phyloP scores from a whole-genome alignment of 208 protist species.

The Spongospora subterranea region DNA sequence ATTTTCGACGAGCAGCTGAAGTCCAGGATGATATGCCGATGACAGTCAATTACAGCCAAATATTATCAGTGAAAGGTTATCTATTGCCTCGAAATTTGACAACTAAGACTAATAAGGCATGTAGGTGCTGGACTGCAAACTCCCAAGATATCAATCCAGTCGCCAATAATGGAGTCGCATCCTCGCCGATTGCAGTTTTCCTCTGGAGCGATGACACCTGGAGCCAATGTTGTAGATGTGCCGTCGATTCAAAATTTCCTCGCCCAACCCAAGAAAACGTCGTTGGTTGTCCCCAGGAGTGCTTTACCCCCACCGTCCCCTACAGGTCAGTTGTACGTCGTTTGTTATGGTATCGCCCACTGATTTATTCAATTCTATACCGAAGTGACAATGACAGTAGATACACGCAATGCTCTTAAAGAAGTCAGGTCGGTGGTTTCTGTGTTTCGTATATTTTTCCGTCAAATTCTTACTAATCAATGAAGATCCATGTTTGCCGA shows the following conservation, averaged over 20 bases:
- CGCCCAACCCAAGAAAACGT: not conserved
- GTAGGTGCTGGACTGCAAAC: not conserved
- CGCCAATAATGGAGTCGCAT: not conserved
- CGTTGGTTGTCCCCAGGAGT: not conserved
- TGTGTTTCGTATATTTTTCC: not conserved
- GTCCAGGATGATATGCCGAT: slow-evolving; percentile 27
- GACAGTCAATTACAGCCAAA: slow-evolving; percentile 55
- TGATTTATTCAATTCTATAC: not conserved
- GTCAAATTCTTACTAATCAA: not conserved
- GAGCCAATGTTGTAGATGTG: not conserved
- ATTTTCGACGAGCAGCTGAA: not conserved
- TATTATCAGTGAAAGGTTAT: slow-evolving; percentile 16
- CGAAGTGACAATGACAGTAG: slow-evolving; percentile 31
- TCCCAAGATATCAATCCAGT: not conserved
- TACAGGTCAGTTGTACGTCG: not conserved
- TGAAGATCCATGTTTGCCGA: not conserved
- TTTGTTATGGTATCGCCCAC: too few species aligned
- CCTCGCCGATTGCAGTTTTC: slow-evolving; percentile 53
- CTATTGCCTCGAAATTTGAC: too few species aligned
- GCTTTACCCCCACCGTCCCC: slow-evolving; percentile 11
- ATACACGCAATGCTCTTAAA: slow-evolving; percentile 9
- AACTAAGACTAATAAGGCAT: not conserved
- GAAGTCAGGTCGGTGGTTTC: not conserved
- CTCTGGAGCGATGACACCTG: slow-evolving; percentile 32
- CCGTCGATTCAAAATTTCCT: slow-evolving; percentile 13